Evolutionary conservation across 2,329 filamentous ascomycete species (phyloP), one percentile per base, ranked within the genome.

Genomic region (Graphilbum sp.): DNA sequence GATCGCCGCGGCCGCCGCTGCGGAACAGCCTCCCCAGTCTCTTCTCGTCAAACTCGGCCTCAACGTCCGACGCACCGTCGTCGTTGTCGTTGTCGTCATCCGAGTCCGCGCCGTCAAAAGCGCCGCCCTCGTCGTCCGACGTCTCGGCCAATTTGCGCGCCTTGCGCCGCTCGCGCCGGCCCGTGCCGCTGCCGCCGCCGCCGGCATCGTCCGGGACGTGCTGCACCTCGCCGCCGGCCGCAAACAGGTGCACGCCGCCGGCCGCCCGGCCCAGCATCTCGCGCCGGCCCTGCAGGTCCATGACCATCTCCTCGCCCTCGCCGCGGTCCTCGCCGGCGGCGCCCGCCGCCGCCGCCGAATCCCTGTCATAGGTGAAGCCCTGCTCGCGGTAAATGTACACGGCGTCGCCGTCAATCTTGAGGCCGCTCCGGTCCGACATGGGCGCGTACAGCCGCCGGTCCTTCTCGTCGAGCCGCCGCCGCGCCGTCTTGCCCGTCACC

Each of bases 361-460:
- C 70, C 46, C 67, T 69, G 54, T 78, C 67, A 46, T 98, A 95
- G 4, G 73, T 92, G 49, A 79, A 79, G 0, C 74, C 75, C 48
- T 76, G 78, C 37, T 79, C 72, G 40, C 71, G 62, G 10, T 74
- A 78, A 43, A 79, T 95, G 62, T 93, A 98, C 29, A 98, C 87
- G 8, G 88, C 87, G 58, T 98, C 90, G 43, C 93, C 93, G 48
- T 98, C 90, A 37, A 98, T 88, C 53, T 96, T 77, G 12, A 98
- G 73, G 50, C 90, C 90, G 46, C 87, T 92, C 25, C 94, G 86
- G 58, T 98, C 90, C 20, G 87, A 94, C 88, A 98, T 96, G 25
- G 90, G 92, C 3, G 90, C 92, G 57, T 95, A 92, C 5, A 98
- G 63, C 49, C 92, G 75, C 61, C 95, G 95, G 54, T 98, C 88